Percentiles rank a stretch among this genome's conserved stretches.
Conservation (phyloP, 1,284 basidiomycete species). For the Irpex sp. region DNA sequence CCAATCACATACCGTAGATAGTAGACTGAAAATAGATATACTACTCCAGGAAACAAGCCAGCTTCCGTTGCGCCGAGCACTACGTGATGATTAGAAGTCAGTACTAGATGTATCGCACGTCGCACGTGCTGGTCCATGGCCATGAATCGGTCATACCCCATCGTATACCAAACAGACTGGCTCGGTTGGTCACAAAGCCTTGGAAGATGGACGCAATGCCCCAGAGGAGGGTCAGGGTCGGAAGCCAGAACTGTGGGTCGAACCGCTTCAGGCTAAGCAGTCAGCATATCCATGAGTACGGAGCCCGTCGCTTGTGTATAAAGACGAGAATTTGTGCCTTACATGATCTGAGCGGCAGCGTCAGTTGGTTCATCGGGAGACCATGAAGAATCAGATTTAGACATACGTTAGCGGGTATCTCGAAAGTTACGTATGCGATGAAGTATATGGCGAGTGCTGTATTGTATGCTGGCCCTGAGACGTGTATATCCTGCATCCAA, state of each 20-base stretch:
- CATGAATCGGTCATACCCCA: slow-evolving; percentile 29
- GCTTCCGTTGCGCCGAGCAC: slow-evolving; percentile 40
- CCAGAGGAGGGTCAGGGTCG: slow-evolving; percentile 11
- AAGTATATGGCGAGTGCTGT: slow-evolving; percentile 53
- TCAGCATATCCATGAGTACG: background rate
- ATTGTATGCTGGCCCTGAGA: slow-evolving; percentile 48
- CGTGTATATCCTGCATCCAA: background rate
- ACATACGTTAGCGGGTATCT: slow-evolving; percentile 41
- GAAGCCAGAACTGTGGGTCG: slow-evolving; percentile 43
- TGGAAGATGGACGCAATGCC: slow-evolving; percentile 44
- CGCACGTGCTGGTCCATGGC: slow-evolving; percentile 16
- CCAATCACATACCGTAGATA: slow-evolving; percentile 21
- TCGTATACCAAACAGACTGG: slow-evolving; percentile 41
- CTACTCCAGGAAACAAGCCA: slow-evolving; percentile 50
- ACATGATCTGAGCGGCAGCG: background rate
- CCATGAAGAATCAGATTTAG: background rate
- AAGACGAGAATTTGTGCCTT: background rate
- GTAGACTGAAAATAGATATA: slow-evolving; percentile 43
- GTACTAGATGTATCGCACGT: slow-evolving; percentile 24
- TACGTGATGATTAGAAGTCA: background rate
- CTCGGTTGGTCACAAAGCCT: slow-evolving; percentile 52
- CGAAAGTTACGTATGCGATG: slow-evolving; percentile 61
- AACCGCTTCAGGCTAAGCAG: slow-evolving; percentile 12
- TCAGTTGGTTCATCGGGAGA: background rate
- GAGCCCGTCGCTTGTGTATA: background rate